These are phyloP conservation scores for Tylopilus balloui DNA, from an alignment of 768 basidiomycete genomes.

Conservation along the genomic window DNA sequence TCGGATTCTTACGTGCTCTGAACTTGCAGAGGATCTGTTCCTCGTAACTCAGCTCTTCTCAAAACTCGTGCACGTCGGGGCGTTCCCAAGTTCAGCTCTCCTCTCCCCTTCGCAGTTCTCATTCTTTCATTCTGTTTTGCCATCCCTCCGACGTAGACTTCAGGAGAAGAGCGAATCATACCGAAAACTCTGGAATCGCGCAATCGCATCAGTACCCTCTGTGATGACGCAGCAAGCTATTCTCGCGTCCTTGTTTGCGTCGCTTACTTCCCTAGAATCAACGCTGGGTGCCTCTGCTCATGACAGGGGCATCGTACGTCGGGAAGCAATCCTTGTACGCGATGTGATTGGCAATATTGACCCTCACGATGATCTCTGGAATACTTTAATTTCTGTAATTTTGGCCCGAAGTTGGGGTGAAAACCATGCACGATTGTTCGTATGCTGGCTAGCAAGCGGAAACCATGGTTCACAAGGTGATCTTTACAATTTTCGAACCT, in stretches of 20 bases:
- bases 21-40: slow-evolving; percentile 30
- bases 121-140: slow-evolving; percentile 56
- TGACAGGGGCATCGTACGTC: slow-evolving; percentile 43
- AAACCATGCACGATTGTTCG: slow-evolving; percentile 55
- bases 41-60: slow-evolving; percentile 50
- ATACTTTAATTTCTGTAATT: slow-evolving; percentile 42
- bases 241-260: slow-evolving; percentile 53
- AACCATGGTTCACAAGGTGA: slow-evolving; percentile 31
- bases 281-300: slow-evolving; percentile 28
- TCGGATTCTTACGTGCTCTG: slow-evolving; percentile 28
- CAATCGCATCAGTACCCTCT: slow-evolving; percentile 48
- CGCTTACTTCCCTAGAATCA: slow-evolving; percentile 35
- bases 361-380: slow-evolving; percentile 49
- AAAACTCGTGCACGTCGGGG: slow-evolving; percentile 64
- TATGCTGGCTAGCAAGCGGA: slow-evolving; percentile 62
- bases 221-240: slow-evolving; percentile 52
- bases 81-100: slow-evolving; percentile 53
- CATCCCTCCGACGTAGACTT: slow-evolving; percentile 44
- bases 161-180: slow-evolving; percentile 32
- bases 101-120: slow-evolving; percentile 59
- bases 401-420: slow-evolving; percentile 57
- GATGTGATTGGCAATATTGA: slow-evolving; percentile 49
- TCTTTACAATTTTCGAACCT: slow-evolving; percentile 13
- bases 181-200: slow-evolving; percentile 44
- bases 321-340: slow-evolving; percentile 51